Evolutionary conservation across 306 rosid genomes (phyloP).

Genomic region (Mimosa pudica): DNA sequence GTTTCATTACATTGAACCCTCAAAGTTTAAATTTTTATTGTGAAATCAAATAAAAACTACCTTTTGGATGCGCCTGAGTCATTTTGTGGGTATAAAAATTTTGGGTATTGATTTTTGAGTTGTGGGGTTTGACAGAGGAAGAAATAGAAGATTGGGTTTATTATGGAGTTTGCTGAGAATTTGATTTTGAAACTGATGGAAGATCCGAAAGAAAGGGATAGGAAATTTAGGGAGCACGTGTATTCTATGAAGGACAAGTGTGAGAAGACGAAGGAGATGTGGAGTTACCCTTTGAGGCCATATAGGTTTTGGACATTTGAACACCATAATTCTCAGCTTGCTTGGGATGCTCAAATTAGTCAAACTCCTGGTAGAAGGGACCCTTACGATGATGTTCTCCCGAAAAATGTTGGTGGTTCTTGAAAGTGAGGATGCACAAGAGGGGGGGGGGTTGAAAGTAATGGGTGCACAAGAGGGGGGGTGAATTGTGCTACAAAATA

Average conservation of each 20-base stretch:
- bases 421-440: too few relatives aligned
- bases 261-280: too few relatives aligned
- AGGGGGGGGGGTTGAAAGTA: too few relatives aligned
- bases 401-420: constrained; percentile 33
- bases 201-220: too few relatives aligned
- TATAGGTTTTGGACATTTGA: constrained; percentile 81
- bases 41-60: background rate
- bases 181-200: constrained; percentile 54
- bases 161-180: constrained; percentile 93
- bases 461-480: too few relatives aligned
- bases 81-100: constrained; percentile 19
- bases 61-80: background rate
- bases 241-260: too few relatives aligned
- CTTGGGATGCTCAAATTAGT: constrained; percentile 92
- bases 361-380: constrained; percentile 86
- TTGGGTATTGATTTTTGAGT: constrained; percentile 17
- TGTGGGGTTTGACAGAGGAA: constrained; percentile 19
- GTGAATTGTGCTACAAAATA: too few relatives aligned
- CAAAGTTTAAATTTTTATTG: background rate
- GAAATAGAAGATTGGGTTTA: constrained; percentile 58
- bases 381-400: constrained; percentile 89
- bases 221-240: too few relatives aligned
- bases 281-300: too few relatives aligned
- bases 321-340: constrained; percentile 87
- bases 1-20: too few relatives aligned